Evolutionary conservation across 2,329 filamentous ascomycete species (phyloP).

Genomic region (Canariomyces notabilis): DNA sequence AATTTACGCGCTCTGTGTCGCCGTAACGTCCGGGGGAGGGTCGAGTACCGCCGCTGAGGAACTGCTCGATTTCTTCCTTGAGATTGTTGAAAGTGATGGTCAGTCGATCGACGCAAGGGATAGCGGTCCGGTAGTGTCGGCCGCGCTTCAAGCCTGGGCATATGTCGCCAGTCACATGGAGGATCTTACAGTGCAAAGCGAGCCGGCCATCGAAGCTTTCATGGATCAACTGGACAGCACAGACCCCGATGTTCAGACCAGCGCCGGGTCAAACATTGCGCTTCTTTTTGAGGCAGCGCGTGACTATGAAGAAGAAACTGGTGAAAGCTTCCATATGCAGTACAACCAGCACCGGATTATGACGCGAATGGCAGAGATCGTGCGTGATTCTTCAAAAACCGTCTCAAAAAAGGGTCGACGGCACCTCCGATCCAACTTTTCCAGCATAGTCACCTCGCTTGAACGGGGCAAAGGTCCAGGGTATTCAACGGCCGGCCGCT

Average conservation of each 20-base stretch:
- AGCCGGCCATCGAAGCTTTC: conserved; percentile 71
- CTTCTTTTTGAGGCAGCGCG: conserved; percentile 70
- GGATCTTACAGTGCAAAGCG: conserved; percentile 65
- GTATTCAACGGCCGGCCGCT: conserved; percentile 46
- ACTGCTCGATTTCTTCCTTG: conserved; percentile 68
- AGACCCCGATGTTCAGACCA: conserved; percentile 67
- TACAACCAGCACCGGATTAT: conserved; percentile 47
- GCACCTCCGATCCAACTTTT: conserved; percentile 44
- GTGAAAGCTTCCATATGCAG: conserved; percentile 44
- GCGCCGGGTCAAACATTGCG: conserved; percentile 75
- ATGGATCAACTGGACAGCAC: conserved; percentile 78
- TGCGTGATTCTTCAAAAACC: conserved; percentile 42
- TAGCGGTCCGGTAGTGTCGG: conserved; percentile 63
- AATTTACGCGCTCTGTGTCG: conserved; percentile 69
- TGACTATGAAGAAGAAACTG: conserved; percentile 44
- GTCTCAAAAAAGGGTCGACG: conserved; percentile 47
- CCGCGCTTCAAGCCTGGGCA: conserved; percentile 73
- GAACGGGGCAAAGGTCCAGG: conserved; percentile 50
- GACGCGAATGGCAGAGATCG: conserved; percentile 44
- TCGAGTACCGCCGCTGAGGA: conserved; percentile 63
- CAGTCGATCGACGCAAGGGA: conserved; percentile 66
- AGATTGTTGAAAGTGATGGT: conserved; percentile 76
- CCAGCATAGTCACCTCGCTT: conserved; percentile 50
- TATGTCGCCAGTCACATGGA: conserved; percentile 74
- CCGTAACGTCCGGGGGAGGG: conserved; percentile 70